Base-by-base conservation (phyloP, 1,284 basidiomycete genomes). In the Lentinus polychrous region DNA sequence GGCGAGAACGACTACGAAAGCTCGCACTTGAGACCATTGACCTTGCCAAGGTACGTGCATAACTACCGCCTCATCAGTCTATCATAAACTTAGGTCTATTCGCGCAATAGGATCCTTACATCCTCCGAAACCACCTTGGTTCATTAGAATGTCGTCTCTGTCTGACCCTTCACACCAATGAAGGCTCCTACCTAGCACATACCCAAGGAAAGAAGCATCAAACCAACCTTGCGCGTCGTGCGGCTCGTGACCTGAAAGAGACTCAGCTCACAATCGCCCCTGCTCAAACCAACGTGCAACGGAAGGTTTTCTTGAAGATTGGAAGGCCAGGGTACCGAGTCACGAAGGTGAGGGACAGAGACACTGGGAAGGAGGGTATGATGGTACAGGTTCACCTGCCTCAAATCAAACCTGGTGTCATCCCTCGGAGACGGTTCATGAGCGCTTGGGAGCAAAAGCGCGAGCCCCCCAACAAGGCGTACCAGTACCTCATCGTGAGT, bases 161-260 rank as follows among this genome's bases (percentile, higher is more conserved):
- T 67, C 73, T 99, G 34, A 99, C 96, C 0, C 79, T 99, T 5
- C 96, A 99, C 71, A 97, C 96, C 20, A 99, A 99, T 65, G 96
- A 99, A 71, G 96, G 96, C 22, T 97, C 94, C 17, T 99, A 99
- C 67, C 86, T 99, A 42, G 95, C 96, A 0, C 96, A 99, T 60
- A 99, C 96, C 0, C 96, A 99, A 72, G 96, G 96, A 24, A 99
- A 99, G 73, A 99, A 99, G 67, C 96, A 99, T 64, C 96, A 99
- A 67, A 97, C 95, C 1, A 99, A 99, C 64, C 82, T 99, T 32
- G 96, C 95, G 3, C 81, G 96, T 40, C 84, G 96, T 57, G 96
- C 96, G 0, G 95, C 95, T 10, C 81, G 86, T 49, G 96, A 99
- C 73, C 89, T 92, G 46, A 95, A 97, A 64, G 94, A 98, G 61